Conservation (phyloP, 2,329 filamentous ascomycete genomes). For the Nothophoma quercina region DNA sequence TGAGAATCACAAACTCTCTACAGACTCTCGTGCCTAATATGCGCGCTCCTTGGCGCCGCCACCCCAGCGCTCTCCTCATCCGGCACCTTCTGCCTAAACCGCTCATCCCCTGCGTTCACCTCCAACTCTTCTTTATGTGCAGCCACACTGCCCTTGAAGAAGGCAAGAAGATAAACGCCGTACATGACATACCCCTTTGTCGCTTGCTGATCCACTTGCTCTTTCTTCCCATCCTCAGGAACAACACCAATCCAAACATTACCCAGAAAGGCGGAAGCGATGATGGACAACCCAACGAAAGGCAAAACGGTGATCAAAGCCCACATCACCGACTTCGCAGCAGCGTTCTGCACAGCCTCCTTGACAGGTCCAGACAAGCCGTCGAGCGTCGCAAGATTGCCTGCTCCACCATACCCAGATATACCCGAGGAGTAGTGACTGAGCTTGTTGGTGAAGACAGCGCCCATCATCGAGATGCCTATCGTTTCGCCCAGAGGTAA, state of each 20-base stretch:
- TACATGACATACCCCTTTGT: conserved; percentile 33
- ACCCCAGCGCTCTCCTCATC: conserved; percentile 20
- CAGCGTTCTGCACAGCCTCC: conserved; percentile 52
- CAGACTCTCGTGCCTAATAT: conserved; percentile 8
- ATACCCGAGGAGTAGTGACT: conserved; percentile 36
- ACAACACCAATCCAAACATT: conserved; percentile 60
- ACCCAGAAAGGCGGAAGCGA: conserved; percentile 56
- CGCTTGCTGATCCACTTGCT: conserved; percentile 6
- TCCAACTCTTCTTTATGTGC: conserved; percentile 27
- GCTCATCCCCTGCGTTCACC: conserved; percentile 17
- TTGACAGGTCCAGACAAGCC: conserved; percentile 51
- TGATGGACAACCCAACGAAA: conserved; percentile 60
- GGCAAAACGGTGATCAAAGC: conserved; percentile 69
- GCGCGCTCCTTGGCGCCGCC: conserved; percentile 2
- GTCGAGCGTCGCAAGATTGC: conserved; percentile 45
- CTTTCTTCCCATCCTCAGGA: conserved; percentile 32
- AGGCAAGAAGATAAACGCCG: conserved; percentile 24
- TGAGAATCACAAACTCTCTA: no score
- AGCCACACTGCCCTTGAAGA: conserved; percentile 19
- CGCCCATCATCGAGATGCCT: conserved; percentile 71
- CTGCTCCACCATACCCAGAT: conserved; percentile 31
- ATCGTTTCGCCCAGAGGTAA: conserved; percentile 70
- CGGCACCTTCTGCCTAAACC: conserved; percentile 4
- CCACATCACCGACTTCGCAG: conserved; percentile 68
- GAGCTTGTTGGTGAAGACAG: conserved; percentile 70